Base-by-base conservation (phyloP, 352 stramenopile genomes). In the Pythium phragmitis region DNA sequence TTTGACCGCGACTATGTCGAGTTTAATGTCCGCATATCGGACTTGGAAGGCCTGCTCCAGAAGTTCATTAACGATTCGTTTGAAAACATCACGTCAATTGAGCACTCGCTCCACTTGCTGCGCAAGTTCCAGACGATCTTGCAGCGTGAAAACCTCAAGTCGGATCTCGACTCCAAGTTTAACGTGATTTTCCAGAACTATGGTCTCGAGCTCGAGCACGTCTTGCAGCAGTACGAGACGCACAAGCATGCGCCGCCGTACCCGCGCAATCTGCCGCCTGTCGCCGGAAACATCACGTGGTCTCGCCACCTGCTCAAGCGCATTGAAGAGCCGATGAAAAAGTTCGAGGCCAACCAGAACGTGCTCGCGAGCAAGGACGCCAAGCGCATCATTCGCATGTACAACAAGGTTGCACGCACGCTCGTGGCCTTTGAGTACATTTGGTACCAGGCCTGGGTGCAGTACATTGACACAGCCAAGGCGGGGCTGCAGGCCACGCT, bases 141-240 rank as follows among this genome's bases (percentile, higher is more conserved):
- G 47, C 96, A 99, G 77, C 87, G 97, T 47, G 97, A 99, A 61
- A 97, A 96, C 55, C 85, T 99, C n/a, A 99, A 99, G 66, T 96
- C 90, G 3, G 97, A 99, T 68, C 68, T 99, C 21, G 96, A 99
- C 73, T 98, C 94, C 23, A 99, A 99, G 74, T 97, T 99, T 51
- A 98, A 98, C 73, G 96, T 99, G 47, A 99, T 99, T 60, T 99
- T 98, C 68, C 95, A 99, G 72, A 99, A 99, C 71, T 99, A 99
- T 65, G 96, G 96, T 5, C 72, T 98, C 21, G 97, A 99, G 67
- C 86, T 99, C 2, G 97, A 99, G 75, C 93, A 98, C 63, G 96
- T 99, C 4, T 85, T 99, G 51, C 89, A 98, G 72, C 91, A 99
- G 50, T 99, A 99, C 67, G 97, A 99, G 52, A 98, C 98, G 68